These are phyloP conservation scores for Mycena amicta DNA, from an alignment of 768 basidiomycete genomes.

Conservation along the genomic window DNA sequence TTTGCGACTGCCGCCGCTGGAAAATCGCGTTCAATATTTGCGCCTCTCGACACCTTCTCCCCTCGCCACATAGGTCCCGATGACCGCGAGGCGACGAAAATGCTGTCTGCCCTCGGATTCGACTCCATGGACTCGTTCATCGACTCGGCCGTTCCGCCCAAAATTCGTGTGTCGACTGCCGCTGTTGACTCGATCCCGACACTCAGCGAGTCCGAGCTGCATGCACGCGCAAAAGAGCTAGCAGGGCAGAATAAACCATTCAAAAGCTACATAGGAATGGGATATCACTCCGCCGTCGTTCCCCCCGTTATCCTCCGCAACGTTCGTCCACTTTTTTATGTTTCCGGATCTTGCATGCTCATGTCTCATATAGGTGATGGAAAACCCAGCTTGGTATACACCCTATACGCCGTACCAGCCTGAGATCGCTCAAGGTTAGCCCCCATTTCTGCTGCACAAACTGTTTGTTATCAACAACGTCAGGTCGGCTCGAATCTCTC, in stretches of 20 bases:
- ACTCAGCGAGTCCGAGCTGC: slow-evolving; percentile 85
- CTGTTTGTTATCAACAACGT: too few species aligned
- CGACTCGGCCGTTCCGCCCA: slow-evolving; percentile 74
- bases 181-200: slow-evolving; percentile 70
- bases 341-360: neutral
- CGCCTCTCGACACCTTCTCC: slow-evolving; percentile 86
- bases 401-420: slow-evolving; percentile 96
- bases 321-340: slow-evolving; percentile 43
- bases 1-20: slow-evolving; percentile 53
- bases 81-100: slow-evolving; percentile 71
- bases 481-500: slow-evolving; percentile 93
- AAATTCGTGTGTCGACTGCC: slow-evolving; percentile 70
- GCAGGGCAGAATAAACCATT: slow-evolving; percentile 79
- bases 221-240: slow-evolving; percentile 71
- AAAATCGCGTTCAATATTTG: slow-evolving; percentile 66
- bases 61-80: slow-evolving; percentile 94
- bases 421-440: slow-evolving; percentile 93
- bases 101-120: slow-evolving; percentile 87
- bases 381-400: slow-evolving; percentile 98
- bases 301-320: slow-evolving; percentile 96
- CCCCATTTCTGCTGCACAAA: too few species aligned
- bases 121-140: slow-evolving; percentile 89
- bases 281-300: slow-evolving; percentile 92
- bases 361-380: slow-evolving; percentile 60
- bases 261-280: slow-evolving; percentile 98